Evolutionary conservation across 371 early-diverging fungal genomes (phyloP), one percentile per base, ranked within the genome.

Genomic region (Haplosporangium sp.): DNA sequence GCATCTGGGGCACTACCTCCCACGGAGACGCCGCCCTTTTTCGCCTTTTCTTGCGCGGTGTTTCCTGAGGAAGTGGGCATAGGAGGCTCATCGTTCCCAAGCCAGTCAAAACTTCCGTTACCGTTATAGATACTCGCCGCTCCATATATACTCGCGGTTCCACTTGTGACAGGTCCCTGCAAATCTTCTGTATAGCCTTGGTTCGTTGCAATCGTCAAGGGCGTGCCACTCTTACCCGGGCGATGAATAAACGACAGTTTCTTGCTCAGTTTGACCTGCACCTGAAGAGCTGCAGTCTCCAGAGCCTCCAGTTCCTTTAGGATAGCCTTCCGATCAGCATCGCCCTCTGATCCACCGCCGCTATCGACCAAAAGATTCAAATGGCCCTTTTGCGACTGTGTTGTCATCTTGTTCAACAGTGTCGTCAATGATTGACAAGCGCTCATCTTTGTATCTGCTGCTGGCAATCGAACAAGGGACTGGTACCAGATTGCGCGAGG

Each of bases 401-500:
- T 69, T 36, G 55, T n/a, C 56, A 74, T 36, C 54, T 69, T 64
- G 38, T n/a, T 57, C n/a, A 74, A 57, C 20, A 55, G 53, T 0
- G 52, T 43, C 37, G 59, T 41, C 40, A 74, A 37, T 1, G 80
- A 60, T 45, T 75, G 70, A 61, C 71, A 80, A 51, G 75, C 74
- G 46, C 55, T 71, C 38, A 68, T 74, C 61, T 82, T 82, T 37
- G 80, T 29, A 18, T 80, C 82, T 2, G 75, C 65, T 1, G 82
- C 73, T 6, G 74, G 61, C n/a, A 83, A 23, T 40, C 82, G 73
- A 14, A 67, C 73, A 53, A 67, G 36, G 10, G 72, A 69, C 56
- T 74, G 71, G 23, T 75, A 77, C 84, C 84, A 84, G 16, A 84
- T 64, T 37, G 80, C 59, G 9, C 72, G 59, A 20, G 84, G 84